Evolutionary conservation across 306 rosid genomes (phyloP).

Genomic region (Cicer cuneatum): DNA sequence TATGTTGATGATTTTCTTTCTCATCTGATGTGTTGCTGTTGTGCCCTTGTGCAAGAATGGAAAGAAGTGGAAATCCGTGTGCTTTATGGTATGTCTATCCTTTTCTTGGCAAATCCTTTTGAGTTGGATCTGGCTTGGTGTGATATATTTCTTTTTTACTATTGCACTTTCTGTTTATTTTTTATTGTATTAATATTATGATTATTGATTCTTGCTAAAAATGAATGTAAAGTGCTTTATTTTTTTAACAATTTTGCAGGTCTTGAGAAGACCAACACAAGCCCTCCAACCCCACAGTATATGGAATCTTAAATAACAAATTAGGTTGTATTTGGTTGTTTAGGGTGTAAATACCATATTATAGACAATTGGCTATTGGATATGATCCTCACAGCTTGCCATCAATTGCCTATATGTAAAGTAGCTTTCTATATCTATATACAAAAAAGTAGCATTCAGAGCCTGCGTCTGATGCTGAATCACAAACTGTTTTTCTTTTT

Average conservation of each 20-base stretch:
- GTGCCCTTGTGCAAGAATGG: constrained; percentile 99
- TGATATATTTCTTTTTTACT: constrained; percentile 18
- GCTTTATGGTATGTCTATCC: constrained; percentile 54
- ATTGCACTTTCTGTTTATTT: not conserved
- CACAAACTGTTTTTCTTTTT: too few species aligned
- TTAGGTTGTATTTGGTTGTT: constrained; percentile 16
- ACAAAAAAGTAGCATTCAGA: not conserved
- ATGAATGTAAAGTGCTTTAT: constrained; percentile 24
- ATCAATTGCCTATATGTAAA: constrained; percentile 44
- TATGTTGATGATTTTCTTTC: constrained; percentile 92
- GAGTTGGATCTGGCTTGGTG: constrained; percentile 4
- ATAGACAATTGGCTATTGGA: constrained; percentile 48
- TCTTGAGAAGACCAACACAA: constrained; percentile 68
- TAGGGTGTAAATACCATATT: constrained; percentile 35
- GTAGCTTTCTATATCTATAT: not conserved
- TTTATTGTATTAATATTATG: constrained; percentile 21
- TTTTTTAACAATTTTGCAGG: constrained; percentile 59
- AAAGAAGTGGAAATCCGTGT: constrained; percentile 88
- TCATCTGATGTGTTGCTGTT: constrained; percentile 96
- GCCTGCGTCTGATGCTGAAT: too few species aligned
- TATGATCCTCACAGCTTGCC: constrained; percentile 26
- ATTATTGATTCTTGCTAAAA: constrained; percentile 2
- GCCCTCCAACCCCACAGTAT: constrained; percentile 79
- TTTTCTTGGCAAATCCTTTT: not conserved
- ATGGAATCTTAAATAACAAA: constrained; percentile 69